Evolutionary conservation across 768 basidiomycete species (phyloP).

Genomic region (Nidularia pulvinata): DNA sequence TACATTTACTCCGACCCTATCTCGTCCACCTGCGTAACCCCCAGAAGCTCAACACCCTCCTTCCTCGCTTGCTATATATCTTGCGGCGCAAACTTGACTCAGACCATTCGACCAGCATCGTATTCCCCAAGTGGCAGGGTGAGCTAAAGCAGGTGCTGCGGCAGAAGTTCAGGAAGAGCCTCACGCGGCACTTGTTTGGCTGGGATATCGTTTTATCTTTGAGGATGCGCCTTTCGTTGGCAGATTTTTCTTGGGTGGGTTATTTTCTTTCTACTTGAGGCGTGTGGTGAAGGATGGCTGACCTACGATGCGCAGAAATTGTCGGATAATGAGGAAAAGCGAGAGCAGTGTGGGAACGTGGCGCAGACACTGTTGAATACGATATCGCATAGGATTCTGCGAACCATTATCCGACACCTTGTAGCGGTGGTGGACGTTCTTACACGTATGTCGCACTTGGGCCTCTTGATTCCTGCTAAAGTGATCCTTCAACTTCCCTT

Average conservation of each 20-base stretch:
- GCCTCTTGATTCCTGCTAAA: background rate
- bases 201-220: conserved; percentile 51
- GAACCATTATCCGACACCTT: conserved; percentile 58
- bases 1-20: conserved; percentile 48
- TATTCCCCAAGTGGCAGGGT: conserved; percentile 16
- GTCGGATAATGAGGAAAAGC: conserved; percentile 36
- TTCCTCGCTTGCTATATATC: conserved; percentile 42
- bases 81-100: conserved; percentile 23
- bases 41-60: conserved; percentile 28
- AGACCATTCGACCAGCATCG: conserved; percentile 31
- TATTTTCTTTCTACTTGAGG: background rate
- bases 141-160: conserved; percentile 33
- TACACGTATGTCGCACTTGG: conserved; percentile 32
- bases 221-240: conserved; percentile 54
- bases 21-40: conserved; percentile 29
- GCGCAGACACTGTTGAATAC: conserved; percentile 47
- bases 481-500: too few relatives aligned
- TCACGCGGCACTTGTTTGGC: conserved; percentile 62
- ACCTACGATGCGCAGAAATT: conserved; percentile 37
- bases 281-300: background rate
- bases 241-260: conserved; percentile 50
- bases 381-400: conserved; percentile 54
- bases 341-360: conserved; percentile 45
- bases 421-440: conserved; percentile 41
- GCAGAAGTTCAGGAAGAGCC: conserved; percentile 44